A percentile compares a stretch with the other conserved stretches of the same genome.
These are phyloP conservation scores for Yarrowia galli DNA, from an alignment of 1,139 yeast species.

Conservation along the genomic window DNA sequence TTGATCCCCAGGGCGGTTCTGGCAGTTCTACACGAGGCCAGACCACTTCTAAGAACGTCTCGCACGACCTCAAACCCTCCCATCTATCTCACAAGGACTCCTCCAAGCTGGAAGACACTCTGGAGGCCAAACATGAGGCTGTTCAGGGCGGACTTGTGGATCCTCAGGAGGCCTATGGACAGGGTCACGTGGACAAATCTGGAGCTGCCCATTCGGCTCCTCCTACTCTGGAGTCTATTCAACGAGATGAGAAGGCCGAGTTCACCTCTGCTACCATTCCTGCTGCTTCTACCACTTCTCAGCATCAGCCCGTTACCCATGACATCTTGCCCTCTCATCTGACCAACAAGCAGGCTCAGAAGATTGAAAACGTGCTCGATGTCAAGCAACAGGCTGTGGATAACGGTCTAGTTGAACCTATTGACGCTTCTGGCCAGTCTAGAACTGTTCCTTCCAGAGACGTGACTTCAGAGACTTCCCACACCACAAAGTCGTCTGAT, in stretches of 20 bases:
- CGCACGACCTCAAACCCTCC: conserved; percentile 17
- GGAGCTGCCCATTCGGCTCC: neutral
- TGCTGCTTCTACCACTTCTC: conserved; percentile 5
- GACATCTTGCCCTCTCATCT: conserved; percentile 12
- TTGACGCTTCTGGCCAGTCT: conserved; percentile 13
- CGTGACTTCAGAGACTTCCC: neutral
- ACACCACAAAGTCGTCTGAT: neutral
- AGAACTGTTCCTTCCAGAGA: conserved; percentile 16
- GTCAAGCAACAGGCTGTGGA: conserved; percentile 25
- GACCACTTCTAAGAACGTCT: neutral
- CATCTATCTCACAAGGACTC: neutral
- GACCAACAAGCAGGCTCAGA: neutral
- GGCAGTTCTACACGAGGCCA: neutral
- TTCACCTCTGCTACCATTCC: conserved; percentile 14
- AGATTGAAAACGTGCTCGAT: conserved; percentile 15
- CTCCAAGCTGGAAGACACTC: conserved; percentile 1
- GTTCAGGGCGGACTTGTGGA: conserved; percentile 12
- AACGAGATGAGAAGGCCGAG: conserved; percentile 5
- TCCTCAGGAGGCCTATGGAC: conserved; percentile 5
- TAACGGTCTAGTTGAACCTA: conserved; percentile 3
- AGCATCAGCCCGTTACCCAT: conserved; percentile 12
- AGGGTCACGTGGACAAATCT: conserved; percentile 4
- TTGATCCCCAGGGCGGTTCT: conserved; percentile 16
- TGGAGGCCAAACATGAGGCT: conserved; percentile 24
- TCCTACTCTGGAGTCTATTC: conserved; percentile 6